phyloP scores from a whole-genome alignment of 169 alveolate genomes.

The Cyclospora cayetanensis region DNA sequence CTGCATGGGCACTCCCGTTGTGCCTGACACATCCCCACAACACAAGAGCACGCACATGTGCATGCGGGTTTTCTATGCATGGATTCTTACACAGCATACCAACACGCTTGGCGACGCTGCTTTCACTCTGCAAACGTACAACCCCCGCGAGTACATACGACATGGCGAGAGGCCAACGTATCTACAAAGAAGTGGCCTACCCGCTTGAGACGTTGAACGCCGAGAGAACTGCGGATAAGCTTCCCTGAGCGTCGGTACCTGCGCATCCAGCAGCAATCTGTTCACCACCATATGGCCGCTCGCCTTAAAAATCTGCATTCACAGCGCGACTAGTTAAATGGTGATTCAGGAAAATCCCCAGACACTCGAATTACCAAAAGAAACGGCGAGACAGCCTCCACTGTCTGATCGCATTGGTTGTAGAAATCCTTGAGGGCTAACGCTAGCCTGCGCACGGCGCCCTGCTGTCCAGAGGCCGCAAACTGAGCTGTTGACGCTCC shows the following conservation, averaged over 20 bases:
- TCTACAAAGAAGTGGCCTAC: neutral
- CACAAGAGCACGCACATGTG: too few species aligned
- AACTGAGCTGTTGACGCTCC: conserved; percentile 15
- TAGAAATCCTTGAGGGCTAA: conserved; percentile 63
- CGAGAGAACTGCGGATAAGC: conserved; percentile 71
- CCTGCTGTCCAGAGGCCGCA: conserved; percentile 52
- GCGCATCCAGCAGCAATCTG: too few species aligned
- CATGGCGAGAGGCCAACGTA: too few species aligned
- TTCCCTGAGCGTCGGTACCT: conserved; percentile 69
- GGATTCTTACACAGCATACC: too few species aligned
- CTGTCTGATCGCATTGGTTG: conserved; percentile 41
- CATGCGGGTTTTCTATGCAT: too few species aligned
- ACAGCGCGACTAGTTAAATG: too few species aligned
- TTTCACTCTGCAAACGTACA: too few species aligned
- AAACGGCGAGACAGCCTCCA: conserved; percentile 51
- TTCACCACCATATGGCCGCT: neutral
- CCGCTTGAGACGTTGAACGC: conserved; percentile 51
- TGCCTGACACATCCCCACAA: too few species aligned
- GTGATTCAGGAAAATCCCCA: neutral
- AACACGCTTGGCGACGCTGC: too few species aligned
- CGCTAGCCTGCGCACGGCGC: conserved; percentile 40
- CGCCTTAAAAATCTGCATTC: neutral
- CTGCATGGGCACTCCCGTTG: conserved; percentile 59
- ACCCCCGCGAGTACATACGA: too few species aligned
- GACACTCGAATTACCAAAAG: conserved; percentile 12